A percentile compares a stretch with the other conserved stretches of the same genome.
These are phyloP conservation scores for Stachybotrys chartarum DNA, from an alignment of 2,329 filamentous ascomycete species.

Conservation along the genomic window DNA sequence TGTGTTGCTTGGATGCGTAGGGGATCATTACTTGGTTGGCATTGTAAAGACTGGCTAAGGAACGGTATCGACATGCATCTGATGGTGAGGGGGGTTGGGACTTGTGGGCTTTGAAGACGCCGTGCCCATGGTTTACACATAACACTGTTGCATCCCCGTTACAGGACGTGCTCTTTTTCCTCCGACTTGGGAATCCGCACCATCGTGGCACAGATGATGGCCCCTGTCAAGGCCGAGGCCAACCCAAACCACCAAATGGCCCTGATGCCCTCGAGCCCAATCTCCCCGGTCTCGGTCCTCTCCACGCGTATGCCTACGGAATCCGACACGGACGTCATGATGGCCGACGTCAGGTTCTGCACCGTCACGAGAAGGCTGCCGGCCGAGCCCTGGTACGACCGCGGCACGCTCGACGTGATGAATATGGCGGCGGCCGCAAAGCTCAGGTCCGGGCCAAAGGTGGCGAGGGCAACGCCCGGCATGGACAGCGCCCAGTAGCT, in stretches of 20 bases:
- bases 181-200: constrained; percentile 6
- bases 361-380: constrained; percentile 35
- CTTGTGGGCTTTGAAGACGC: too few relatives aligned
- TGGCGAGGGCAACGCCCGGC: constrained; percentile 34
- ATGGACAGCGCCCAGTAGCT: constrained; percentile 37
- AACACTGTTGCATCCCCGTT: not conserved
- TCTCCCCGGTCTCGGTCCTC: constrained; percentile 2
- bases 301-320: constrained; percentile 20
- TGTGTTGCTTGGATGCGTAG: too few relatives aligned
- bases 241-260: constrained; percentile 8
- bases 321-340: constrained; percentile 26
- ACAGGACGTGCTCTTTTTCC: constrained; percentile 7
- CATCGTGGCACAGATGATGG: constrained; percentile 4
- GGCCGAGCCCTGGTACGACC: constrained; percentile 38
- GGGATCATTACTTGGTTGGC: too few relatives aligned
- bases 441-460: constrained; percentile 38
- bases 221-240: constrained; percentile 3
- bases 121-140: too few relatives aligned
- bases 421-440: constrained; percentile 42
- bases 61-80: too few relatives aligned
- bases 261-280: constrained; percentile 4
- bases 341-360: constrained; percentile 36
- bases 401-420: constrained; percentile 35
- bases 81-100: too few relatives aligned
- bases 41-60: too few relatives aligned